Conservation (phyloP, 352 stramenopile species). For the Aphanomyces euteiches region DNA sequence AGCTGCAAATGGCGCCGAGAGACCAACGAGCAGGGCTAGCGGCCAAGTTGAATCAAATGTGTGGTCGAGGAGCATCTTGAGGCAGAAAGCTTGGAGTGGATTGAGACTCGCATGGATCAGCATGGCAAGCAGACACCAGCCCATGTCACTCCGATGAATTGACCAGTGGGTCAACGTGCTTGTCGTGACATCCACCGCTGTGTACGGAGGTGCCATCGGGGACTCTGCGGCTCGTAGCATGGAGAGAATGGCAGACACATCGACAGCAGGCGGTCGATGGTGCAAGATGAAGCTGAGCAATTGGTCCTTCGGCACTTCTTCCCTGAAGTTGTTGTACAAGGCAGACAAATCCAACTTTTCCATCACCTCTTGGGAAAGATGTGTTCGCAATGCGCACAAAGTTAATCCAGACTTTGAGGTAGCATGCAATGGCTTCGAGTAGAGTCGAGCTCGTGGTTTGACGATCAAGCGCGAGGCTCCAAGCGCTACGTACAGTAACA, state of each 20-base stretch:
- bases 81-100: slow-evolving; percentile 69
- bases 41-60: slow-evolving; percentile 36
- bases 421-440: slow-evolving; percentile 71
- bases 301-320: no score
- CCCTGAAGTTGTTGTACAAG: no score
- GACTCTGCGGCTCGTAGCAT: no score
- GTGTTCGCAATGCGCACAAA: slow-evolving; percentile 63
- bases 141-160: slow-evolving; percentile 65
- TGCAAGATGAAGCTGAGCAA: no score
- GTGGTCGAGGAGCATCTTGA: slow-evolving; percentile 36
- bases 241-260: no score
- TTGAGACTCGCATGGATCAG: slow-evolving; percentile 76
- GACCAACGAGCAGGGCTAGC: slow-evolving; percentile 45
- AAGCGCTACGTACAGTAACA: slow-evolving; percentile 47
- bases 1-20: slow-evolving; percentile 80
- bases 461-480: slow-evolving; percentile 72
- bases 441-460: slow-evolving; percentile 69
- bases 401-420: slow-evolving; percentile 34
- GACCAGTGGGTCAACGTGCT: slow-evolving; percentile 83
- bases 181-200: slow-evolving; percentile 43
- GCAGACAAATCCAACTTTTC: no score
- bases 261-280: no score
- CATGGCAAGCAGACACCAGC: slow-evolving; percentile 72
- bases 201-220: slow-evolving; percentile 42
- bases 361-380: slow-evolving; percentile 27